Evolutionary conservation across 352 stramenopile genomes (phyloP).

Genomic region (Pythium sp.): DNA sequence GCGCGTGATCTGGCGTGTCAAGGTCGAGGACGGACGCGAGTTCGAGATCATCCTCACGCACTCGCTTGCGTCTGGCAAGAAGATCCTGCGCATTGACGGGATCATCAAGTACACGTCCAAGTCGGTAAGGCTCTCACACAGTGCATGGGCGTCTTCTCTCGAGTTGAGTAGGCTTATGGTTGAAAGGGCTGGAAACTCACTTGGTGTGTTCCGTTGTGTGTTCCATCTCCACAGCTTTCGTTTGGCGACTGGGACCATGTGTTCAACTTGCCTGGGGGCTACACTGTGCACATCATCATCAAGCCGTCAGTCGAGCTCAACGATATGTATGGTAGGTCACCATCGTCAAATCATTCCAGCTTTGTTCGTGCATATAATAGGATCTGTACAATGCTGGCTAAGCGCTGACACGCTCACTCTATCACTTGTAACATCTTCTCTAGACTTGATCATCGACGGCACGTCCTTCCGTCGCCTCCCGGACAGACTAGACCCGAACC

Average conservation of each 20-base stretch:
- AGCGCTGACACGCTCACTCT: neutral
- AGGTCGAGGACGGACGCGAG: slow-evolving; percentile 75
- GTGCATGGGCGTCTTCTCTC: neutral
- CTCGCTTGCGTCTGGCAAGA: slow-evolving; percentile 78
- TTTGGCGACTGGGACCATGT: slow-evolving; percentile 87
- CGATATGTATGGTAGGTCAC: slow-evolving; percentile 79
- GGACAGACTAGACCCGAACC: slow-evolving; percentile 52
- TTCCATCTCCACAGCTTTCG: slow-evolving; percentile 34
- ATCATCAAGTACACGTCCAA: slow-evolving; percentile 80
- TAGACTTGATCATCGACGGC: slow-evolving; percentile 79
- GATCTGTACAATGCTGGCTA: neutral
- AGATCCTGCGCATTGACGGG: slow-evolving; percentile 72
- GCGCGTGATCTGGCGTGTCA: slow-evolving; percentile 77
- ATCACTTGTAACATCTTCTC: neutral
- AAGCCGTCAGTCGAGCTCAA: slow-evolving; percentile 84
- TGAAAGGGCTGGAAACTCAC: neutral
- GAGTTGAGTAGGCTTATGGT: neutral
- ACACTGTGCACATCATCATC: slow-evolving; percentile 84
- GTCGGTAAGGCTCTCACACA: slow-evolving; percentile 32
- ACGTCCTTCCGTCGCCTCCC: slow-evolving; percentile 78
- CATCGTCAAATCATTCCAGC: neutral
- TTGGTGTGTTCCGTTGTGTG: neutral
- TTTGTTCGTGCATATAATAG: neutral
- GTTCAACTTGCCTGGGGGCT: slow-evolving; percentile 74
- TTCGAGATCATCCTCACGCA: slow-evolving; percentile 85